Evolutionary conservation across 345 rosid genomes (phyloP).

Genomic region (Eucalyptus erythrocorys): DNA sequence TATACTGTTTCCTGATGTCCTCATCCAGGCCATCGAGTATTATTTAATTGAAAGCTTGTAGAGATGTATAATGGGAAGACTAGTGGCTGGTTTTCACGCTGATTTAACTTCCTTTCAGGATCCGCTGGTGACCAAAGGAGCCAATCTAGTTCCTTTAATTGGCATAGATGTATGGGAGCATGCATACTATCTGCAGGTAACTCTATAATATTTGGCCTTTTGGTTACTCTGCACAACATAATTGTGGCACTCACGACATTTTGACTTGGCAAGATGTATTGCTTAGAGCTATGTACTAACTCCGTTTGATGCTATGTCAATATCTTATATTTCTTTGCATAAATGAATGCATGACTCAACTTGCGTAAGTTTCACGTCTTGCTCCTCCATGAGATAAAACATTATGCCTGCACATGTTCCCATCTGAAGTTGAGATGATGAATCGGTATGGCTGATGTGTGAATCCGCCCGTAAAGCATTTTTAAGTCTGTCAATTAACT

Average conservation of each 20-base stretch:
- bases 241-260: neutral
- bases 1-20: neutral
- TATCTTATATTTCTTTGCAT: neutral
- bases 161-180: conserved; percentile 99
- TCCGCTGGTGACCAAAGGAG: conserved; percentile 77
- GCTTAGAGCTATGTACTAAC: neutral
- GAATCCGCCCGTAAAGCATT: neutral
- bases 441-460: neutral
- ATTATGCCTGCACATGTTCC: neutral
- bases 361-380: neutral
- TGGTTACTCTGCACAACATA: neutral
- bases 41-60: neutral
- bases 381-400: neutral
- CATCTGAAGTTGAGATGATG: neutral
- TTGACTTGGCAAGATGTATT: neutral
- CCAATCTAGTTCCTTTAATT: conserved; percentile 63
- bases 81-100: neutral
- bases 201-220: neutral
- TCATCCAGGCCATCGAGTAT: neutral
- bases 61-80: neutral
- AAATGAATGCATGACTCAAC: neutral
- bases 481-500: neutral
- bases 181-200: conserved; percentile 96
- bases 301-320: neutral
- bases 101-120: conserved; percentile 34